A percentile compares a stretch with the other conserved stretches of the same genome.
Evolutionary conservation across 2,329 filamentous ascomycete species (phyloP).

Genomic region (Oidium heveae): DNA sequence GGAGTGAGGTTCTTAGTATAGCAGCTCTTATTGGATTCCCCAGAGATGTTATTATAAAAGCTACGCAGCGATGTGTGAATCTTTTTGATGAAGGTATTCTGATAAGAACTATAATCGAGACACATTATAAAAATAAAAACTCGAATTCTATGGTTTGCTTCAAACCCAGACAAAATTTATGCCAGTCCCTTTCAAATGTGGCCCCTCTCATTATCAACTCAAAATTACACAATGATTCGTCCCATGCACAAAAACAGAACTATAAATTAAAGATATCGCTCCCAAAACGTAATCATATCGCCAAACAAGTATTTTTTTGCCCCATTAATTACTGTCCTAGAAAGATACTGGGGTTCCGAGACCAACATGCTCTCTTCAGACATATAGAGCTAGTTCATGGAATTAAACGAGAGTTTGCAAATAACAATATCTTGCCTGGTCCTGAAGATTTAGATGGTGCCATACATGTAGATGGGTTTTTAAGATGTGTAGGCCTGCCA

Average conservation of each 20-base stretch:
- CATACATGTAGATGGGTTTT: conserved; percentile 43
- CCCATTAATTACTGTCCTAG: conserved; percentile 16
- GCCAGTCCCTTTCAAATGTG: background rate
- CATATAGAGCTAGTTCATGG: conserved; percentile 23
- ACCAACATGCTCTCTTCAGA: conserved; percentile 15
- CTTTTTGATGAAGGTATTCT: conserved; percentile 52
- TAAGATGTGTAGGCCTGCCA: conserved; percentile 15
- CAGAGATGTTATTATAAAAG: conserved; percentile 34
- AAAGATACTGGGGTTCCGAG: conserved; percentile 16
- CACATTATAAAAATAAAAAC: conserved; percentile 3
- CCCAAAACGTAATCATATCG: background rate
- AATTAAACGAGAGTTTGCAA: conserved; percentile 22
- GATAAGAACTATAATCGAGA: conserved; percentile 14
- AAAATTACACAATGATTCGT: background rate
- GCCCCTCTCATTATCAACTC: background rate
- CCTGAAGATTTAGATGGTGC: conserved; percentile 28
- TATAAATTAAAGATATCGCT: background rate
- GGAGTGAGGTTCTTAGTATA: conserved; percentile 62
- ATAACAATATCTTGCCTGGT: conserved; percentile 18
- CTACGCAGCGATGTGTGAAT: conserved; percentile 46
- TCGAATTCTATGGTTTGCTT: conserved; percentile 6
- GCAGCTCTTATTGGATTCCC: conserved; percentile 54
- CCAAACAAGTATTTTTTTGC: conserved; percentile 13
- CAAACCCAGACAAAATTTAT: conserved; percentile 3
- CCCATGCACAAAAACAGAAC: background rate